phyloP scores from a whole-genome alignment of 2,329 filamentous ascomycete species.

The Colletotrichum cereale region DNA sequence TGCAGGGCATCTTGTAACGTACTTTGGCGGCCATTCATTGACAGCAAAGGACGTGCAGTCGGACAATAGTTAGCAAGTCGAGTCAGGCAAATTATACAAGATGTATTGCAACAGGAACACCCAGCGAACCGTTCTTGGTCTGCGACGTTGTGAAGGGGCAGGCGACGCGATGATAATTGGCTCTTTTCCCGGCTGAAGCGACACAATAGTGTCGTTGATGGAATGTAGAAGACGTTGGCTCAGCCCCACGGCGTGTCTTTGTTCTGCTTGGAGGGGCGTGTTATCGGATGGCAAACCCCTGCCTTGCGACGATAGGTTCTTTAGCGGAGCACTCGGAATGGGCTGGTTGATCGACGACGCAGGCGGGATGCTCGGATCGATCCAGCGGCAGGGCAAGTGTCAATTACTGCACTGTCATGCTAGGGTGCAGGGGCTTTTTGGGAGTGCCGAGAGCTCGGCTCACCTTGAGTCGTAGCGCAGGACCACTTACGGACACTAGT shows the following conservation, averaged over 20 bases:
- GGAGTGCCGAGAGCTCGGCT: constrained; percentile 9
- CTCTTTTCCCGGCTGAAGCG: background rate
- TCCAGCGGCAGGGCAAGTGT: constrained; percentile 18
- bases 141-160: background rate
- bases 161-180: background rate
- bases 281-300: background rate
- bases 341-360: constrained; percentile 32
- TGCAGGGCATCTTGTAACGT: background rate
- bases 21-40: background rate
- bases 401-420: constrained; percentile 30
- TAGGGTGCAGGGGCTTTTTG: constrained; percentile 18
- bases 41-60: background rate
- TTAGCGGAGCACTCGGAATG: constrained; percentile 21
- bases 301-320: constrained; percentile 3
- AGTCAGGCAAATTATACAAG: background rate
- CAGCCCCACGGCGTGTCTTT: constrained; percentile 21
- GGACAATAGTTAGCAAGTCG: background rate
- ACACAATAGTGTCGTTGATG: background rate
- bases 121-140: no score
- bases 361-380: constrained; percentile 35
- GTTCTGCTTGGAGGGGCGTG: constrained; percentile 11
- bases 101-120: background rate
- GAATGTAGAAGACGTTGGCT: constrained; percentile 11
- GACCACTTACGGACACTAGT: background rate
- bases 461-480: background rate